Conservation (phyloP, 305 asterid species). For the Caryopteris hybrid region DNA sequence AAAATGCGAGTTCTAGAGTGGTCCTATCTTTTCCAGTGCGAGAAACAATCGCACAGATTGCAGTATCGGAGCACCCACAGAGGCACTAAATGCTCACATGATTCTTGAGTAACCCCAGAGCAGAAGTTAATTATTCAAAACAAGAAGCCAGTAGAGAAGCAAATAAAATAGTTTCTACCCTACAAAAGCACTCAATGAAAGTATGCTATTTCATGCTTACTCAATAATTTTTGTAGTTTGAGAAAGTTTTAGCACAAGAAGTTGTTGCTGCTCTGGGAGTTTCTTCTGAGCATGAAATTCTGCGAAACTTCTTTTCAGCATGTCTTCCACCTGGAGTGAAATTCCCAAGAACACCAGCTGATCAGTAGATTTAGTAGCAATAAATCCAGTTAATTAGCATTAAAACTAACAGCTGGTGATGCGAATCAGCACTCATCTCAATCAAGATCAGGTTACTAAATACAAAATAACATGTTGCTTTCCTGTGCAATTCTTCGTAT, state of each 20-base stretch:
- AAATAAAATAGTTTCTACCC: not conserved
- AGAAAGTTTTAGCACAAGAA: slow-evolving; percentile 77
- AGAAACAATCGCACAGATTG: not conserved
- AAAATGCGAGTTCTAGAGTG: not conserved
- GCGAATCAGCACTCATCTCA: slow-evolving; percentile 4
- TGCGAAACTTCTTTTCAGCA: slow-evolving; percentile 98
- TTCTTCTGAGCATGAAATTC: slow-evolving; percentile 99
- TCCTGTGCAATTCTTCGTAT: not conserved
- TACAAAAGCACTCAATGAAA: slow-evolving; percentile 3
- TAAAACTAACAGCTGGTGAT: slow-evolving; percentile 1
- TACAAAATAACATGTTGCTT: not conserved
- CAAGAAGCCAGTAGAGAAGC: not conserved
- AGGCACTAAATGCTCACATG: slow-evolving; percentile 1
- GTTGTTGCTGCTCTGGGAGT: slow-evolving; percentile 90
- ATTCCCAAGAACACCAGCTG: slow-evolving; percentile 21
- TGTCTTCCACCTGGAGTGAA: slow-evolving; percentile 85
- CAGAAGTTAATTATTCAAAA: slow-evolving; percentile 11
- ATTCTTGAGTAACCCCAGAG: slow-evolving; percentile 4
- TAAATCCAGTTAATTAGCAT: slow-evolving; percentile 12
- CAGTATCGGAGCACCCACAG: slow-evolving; percentile 1
- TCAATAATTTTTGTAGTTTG: slow-evolving; percentile 67
- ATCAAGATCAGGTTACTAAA: not conserved
- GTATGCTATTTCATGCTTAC: slow-evolving; percentile 47
- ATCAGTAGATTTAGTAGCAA: not conserved
- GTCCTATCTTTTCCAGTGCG: not conserved